Conservation (phyloP, 257 asterid genomes). For the Solanum microdontum region DNA sequence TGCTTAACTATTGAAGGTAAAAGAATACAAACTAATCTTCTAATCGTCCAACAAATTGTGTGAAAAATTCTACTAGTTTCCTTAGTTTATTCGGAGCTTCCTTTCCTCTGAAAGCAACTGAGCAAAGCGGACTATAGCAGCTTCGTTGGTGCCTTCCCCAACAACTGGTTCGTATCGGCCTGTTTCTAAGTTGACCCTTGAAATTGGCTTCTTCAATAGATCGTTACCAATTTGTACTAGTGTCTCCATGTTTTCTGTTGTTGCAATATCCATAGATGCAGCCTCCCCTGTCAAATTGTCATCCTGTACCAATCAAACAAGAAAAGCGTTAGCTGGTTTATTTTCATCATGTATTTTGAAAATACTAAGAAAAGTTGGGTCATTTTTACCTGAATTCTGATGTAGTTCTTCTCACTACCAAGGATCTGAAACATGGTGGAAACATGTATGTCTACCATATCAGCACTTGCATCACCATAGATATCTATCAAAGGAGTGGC, state of each 20-base stretch:
- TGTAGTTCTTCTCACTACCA: conserved; percentile 30
- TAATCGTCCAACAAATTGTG: background rate
- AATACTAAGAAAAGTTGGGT: background rate
- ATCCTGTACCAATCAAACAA: conserved; percentile 17
- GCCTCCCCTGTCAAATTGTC: conserved; percentile 36
- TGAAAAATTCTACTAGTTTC: background rate
- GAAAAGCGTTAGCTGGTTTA: background rate
- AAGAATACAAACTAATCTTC: background rate
- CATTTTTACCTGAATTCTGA: conserved; percentile 47
- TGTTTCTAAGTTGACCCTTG: conserved; percentile 55
- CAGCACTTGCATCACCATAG: conserved; percentile 30
- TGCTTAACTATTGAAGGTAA: background rate
- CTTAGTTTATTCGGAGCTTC: conserved; percentile 16
- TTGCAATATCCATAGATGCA: conserved; percentile 40
- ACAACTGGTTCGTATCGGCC: conserved; percentile 38
- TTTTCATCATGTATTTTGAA: background rate
- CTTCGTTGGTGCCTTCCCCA: conserved; percentile 54
- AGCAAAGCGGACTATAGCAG: conserved; percentile 48
- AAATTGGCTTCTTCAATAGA: conserved; percentile 41
- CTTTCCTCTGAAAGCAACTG: conserved; percentile 45
- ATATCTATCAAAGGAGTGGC: conserved; percentile 31
- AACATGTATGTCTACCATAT: conserved; percentile 54
- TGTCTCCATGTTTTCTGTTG: conserved; percentile 23
- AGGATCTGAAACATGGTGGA: conserved; percentile 45
- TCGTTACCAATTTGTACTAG: conserved; percentile 38